Evolutionary conservation across 495 filamentous ascomycete species (phyloP).

Genomic region (Penicillium nucicola): DNA sequence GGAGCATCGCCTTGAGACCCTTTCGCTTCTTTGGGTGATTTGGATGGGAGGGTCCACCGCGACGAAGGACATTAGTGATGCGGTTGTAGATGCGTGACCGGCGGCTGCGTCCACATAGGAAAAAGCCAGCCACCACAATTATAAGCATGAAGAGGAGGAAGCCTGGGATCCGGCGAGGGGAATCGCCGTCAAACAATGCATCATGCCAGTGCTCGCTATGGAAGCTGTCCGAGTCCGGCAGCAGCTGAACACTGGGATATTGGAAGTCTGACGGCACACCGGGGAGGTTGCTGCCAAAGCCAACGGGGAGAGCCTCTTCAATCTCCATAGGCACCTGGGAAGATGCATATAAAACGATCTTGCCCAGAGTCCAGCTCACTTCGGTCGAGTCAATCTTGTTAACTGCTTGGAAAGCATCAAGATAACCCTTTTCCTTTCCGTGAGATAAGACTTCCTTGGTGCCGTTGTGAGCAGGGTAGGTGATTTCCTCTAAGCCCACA

Average conservation of each 20-base stretch:
- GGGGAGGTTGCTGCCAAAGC: constrained; percentile 79
- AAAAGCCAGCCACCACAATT: constrained; percentile 60
- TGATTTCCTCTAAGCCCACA: constrained; percentile 70
- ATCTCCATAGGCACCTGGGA: constrained; percentile 71
- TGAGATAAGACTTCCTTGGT: constrained; percentile 70
- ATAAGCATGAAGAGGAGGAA: constrained; percentile 74
- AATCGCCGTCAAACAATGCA: constrained; percentile 57
- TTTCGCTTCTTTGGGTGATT: constrained; percentile 51
- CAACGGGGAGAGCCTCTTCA: constrained; percentile 67
- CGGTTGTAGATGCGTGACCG: constrained; percentile 62
- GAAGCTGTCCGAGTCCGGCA: constrained; percentile 39
- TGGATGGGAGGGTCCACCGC: constrained; percentile 49
- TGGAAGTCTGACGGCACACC: constrained; percentile 77
- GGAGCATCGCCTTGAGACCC: constrained; percentile 48
- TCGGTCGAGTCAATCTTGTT: constrained; percentile 90
- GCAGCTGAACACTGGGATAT: constrained; percentile 64
- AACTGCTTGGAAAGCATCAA: constrained; percentile 88
- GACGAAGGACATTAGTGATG: constrained; percentile 47
- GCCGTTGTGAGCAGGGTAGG: constrained; percentile 55
- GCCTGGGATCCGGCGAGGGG: constrained; percentile 65
- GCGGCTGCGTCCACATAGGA: constrained; percentile 69
- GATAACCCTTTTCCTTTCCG: constrained; percentile 74
- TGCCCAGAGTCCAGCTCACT: constrained; percentile 97
- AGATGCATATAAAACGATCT: constrained; percentile 95
- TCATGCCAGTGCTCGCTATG: constrained; percentile 74